Evolutionary conservation across 768 basidiomycete genomes (phyloP), one percentile per base, ranked within the genome.

Genomic region (Rhodotorula sphaerocarpa): DNA sequence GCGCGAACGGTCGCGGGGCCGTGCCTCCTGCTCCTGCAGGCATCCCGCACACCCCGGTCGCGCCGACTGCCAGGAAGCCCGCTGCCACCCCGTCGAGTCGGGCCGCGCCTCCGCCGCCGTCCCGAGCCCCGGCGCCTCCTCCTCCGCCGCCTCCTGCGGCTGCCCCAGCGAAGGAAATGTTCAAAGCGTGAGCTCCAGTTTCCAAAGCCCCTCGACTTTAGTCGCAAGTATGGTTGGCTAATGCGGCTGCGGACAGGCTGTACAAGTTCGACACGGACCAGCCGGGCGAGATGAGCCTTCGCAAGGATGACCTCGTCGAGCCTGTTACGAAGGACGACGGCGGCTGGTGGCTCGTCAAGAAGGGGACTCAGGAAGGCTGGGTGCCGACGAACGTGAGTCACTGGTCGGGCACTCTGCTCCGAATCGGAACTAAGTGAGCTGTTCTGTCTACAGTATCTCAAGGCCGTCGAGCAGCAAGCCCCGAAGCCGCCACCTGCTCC

Each of bases 301-400:
- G 80, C 69, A 96, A 96, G 75, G 95, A 91, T 70, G 95, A 96
- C 63, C 61, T 87, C 5, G 88, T 97, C 2, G 92, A 96, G 77
- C 78, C 97, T 25, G 79, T 91, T 36, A 86, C 93, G 78, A 90
- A 95, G 74, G 85, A 86, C 73, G 84, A 91, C 63, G 93, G 93
- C 70, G 95, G 93, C 5, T 99, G 95, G 95, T 97, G 95, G 93
- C 80, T 95, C 36, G 86, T 96, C 59, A 88, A 86, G 80, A 90
- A 86, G 75, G 81, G 80, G 55, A 82, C 81, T 4, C 76, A 78
- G 23, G 90, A 96, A 73, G 95, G 90, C 20, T 99, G 92, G 91
- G 90, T 92, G 25, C 95, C 95, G 3, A 84, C 86, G 69, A 77
- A 76, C 59, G 50, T 50, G 11, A 18, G 50, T 48, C 48, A 5